These are phyloP conservation scores for Vitis rupestris DNA, from an alignment of 164 flowering plant species.

Conservation along the genomic window DNA sequence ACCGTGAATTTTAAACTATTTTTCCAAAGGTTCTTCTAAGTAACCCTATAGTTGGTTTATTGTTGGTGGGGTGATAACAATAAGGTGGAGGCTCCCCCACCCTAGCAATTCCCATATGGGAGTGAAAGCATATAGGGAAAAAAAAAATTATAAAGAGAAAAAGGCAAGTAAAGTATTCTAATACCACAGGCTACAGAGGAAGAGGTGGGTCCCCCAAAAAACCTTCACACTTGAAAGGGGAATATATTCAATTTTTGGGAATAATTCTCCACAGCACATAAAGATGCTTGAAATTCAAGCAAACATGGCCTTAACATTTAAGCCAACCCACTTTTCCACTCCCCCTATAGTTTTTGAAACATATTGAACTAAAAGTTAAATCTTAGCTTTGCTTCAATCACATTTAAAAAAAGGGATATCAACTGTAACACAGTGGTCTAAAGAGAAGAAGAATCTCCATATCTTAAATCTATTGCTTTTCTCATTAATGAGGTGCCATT, in stretches of 20 bases:
- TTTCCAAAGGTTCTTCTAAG: too few relatives aligned
- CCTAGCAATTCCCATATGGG: neutral
- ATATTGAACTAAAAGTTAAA: conserved; percentile 30
- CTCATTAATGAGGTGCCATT: conserved; percentile 9
- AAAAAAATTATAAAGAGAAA: conserved; percentile 3
- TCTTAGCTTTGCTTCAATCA: conserved; percentile 26
- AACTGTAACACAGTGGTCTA: conserved; percentile 10
- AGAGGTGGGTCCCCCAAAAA: conserved; percentile 29
- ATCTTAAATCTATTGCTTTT: conserved; percentile 10
- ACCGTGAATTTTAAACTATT: too few relatives aligned
- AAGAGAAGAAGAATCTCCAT: conserved; percentile 30
- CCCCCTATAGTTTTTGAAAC: neutral
- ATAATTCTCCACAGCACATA: conserved; percentile 37
- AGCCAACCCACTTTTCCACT: conserved; percentile 21
- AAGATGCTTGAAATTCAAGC: conserved; percentile 70
- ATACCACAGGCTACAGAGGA: neutral
- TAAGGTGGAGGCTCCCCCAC: neutral
- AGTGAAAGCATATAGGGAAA: neutral
- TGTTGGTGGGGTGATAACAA: too few relatives aligned
- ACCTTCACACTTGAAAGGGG: conserved; percentile 29
- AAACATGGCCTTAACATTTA: conserved; percentile 34
- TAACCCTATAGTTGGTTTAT: too few relatives aligned
- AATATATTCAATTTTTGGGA: conserved; percentile 54
- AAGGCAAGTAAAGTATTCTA: conserved; percentile 20
- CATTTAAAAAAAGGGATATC: conserved; percentile 9